Evolutionary conservation across 306 rosid genomes (phyloP).

Genomic region (Lathyrus tuberosus): DNA sequence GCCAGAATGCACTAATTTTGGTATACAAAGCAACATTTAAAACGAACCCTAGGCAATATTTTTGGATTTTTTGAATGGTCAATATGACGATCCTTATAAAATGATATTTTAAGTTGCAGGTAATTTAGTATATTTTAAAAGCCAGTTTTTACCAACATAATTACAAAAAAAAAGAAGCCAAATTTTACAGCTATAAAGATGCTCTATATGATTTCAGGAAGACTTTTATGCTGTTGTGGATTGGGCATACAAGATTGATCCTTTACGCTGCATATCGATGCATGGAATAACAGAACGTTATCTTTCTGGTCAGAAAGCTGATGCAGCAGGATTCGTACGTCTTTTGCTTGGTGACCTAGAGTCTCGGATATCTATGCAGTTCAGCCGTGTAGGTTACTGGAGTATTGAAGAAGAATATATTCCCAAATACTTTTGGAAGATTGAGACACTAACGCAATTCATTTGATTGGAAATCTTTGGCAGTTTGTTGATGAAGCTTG

Average conservation of each 20-base stretch:
- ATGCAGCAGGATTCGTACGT: constrained; percentile 99
- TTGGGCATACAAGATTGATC: constrained; percentile 99
- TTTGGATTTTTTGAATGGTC: constrained; percentile 15
- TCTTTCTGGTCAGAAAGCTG: constrained; percentile 99
- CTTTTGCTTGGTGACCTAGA: constrained; percentile 92
- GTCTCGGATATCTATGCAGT: constrained; percentile 86
- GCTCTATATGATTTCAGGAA: constrained; percentile 70
- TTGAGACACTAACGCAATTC: constrained; percentile 32
- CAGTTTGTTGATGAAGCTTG: constrained; percentile 99
- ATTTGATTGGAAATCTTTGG: constrained; percentile 31
- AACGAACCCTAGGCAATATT: constrained; percentile 1
- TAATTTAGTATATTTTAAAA: constrained; percentile 24
- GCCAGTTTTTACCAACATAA: not conserved
- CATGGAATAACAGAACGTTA: constrained; percentile 98
- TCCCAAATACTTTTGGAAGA: constrained; percentile 31
- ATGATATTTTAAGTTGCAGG: constrained; percentile 23
- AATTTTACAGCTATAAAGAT: constrained; percentile 21
- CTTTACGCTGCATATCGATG: constrained; percentile 99
- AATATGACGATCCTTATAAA: constrained; percentile 12
- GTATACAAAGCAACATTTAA: constrained; percentile 19
- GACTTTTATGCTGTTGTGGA: constrained; percentile 97
- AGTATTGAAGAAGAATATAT: constrained; percentile 26
- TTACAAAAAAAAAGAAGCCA: not conserved
- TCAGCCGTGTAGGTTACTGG: constrained; percentile 76
- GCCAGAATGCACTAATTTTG: constrained; percentile 22